Conservation (phyloP, 257 asterid species). For the Solanum okadae region DNA sequence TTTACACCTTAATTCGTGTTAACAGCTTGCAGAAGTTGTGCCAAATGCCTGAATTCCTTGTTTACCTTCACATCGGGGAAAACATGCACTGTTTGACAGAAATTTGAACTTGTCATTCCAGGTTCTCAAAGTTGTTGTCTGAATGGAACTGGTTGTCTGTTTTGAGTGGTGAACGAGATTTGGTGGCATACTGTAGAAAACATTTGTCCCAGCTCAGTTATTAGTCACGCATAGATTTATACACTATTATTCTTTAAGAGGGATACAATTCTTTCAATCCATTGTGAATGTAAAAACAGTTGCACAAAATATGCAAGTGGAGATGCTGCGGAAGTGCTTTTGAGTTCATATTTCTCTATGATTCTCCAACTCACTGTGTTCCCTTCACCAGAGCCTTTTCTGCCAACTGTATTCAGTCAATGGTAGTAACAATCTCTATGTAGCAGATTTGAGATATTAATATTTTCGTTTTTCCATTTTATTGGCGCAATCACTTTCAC, state of each 20-base stretch:
- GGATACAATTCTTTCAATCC: conserved; percentile 13
- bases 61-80: neutral
- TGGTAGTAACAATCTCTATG: neutral
- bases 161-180: conserved; percentile 43
- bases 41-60: neutral
- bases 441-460: neutral
- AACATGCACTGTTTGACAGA: neutral
- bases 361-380: neutral
- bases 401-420: neutral
- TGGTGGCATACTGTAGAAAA: conserved; percentile 25
- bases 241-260: conserved; percentile 14
- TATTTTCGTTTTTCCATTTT: neutral
- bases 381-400: neutral
- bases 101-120: conserved; percentile 10
- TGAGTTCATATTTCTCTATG: neutral
- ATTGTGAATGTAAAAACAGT: conserved; percentile 19
- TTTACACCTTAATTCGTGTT: neutral
- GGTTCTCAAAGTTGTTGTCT: conserved; percentile 20
- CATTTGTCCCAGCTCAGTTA: conserved; percentile 12
- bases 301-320: neutral
- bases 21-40: neutral
- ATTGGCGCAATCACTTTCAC: neutral
- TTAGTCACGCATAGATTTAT: conserved; percentile 8
- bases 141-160: conserved; percentile 24
- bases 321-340: neutral